Conservation (phyloP, 108 stramenopile genomes). For the Nannochloropsis gaditana region DNA sequence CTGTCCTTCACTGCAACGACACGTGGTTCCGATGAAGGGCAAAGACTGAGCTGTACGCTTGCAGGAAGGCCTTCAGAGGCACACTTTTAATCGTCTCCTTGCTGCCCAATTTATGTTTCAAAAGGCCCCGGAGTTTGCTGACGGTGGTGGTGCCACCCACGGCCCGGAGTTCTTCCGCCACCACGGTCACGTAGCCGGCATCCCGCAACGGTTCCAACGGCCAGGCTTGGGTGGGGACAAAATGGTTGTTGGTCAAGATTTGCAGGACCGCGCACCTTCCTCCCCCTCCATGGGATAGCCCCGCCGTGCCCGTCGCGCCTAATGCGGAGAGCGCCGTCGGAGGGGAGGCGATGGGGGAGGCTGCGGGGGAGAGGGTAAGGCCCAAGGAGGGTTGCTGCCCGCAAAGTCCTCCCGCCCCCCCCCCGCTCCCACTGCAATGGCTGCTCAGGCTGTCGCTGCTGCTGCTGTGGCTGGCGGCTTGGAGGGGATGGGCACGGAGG, state of each 20-base stretch:
- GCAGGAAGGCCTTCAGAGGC: neutral
- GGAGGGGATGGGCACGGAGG: neutral
- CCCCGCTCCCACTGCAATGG: neutral
- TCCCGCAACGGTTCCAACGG: neutral
- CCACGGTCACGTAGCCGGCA: neutral
- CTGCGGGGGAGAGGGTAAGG: neutral
- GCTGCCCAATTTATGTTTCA: neutral
- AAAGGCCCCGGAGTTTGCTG: neutral
- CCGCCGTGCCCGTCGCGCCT: neutral
- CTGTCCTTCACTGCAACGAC: neutral
- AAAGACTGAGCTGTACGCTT: neutral
- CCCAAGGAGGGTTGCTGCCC: neutral
- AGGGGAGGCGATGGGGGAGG: conserved; percentile 8
- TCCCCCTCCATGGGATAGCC: neutral
- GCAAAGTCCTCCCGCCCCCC: neutral
- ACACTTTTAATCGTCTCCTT: neutral
- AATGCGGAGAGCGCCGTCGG: neutral
- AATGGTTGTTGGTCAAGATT: neutral
- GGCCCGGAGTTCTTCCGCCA: neutral
- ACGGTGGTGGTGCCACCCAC: neutral
- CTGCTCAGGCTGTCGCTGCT: neutral
- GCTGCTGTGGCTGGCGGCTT: neutral
- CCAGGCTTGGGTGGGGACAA: conserved; percentile 16
- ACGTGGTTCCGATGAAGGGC: neutral
- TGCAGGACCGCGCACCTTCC: neutral